Evolutionary conservation across 106 monocot genomes (phyloP), one percentile per base, ranked within the genome.

Genomic region (Cymbidium sinense): DNA sequence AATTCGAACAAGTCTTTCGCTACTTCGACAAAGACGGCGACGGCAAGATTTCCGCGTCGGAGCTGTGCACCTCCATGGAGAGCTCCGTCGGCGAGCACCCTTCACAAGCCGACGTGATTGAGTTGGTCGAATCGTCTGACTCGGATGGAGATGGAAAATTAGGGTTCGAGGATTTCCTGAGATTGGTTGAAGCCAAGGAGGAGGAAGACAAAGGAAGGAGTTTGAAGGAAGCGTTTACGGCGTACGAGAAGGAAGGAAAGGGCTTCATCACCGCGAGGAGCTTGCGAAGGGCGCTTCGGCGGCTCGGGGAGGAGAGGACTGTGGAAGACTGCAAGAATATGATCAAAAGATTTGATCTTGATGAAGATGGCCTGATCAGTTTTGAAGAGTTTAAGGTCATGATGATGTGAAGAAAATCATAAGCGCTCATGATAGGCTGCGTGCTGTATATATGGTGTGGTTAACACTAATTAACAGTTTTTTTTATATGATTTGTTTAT

Each of bases 61-160:
- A 89, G 86, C 81, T 89, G 41, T 64, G 81, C 8, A 67, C 39
- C 41, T 70, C 81, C 65, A 81, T 83, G 89, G 31, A 21, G 5
- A 79, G 20, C 5, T n/a, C 34, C 8, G n/a, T 34, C 7, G 73
- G 76, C 5, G 86, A 79, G 52, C 79, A 73, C 70, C 18, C 88
- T 17, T 80, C 83, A 0, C 31, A 37, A 1, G 82, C 83, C 47
- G 86, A 86, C 34, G 84, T 77, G 4, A 88, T 79, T 61, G 79
- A 43, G 23, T 52, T 75, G n/a, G 75, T 88, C 39, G 51, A n/a
- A 6, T 71, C 77, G 7, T 65, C 58, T 3, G 87, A 90, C 58
- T 85, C 87, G 2, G 85, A 91, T 52, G 91, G 86, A 0, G 91
- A 88, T 50, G 91, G 91, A 17, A 64, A 80, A 41, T 76, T 88